Base-by-base conservation (phyloP, 2,329 filamentous ascomycete genomes). In the Botryotinia globosa region DNA sequence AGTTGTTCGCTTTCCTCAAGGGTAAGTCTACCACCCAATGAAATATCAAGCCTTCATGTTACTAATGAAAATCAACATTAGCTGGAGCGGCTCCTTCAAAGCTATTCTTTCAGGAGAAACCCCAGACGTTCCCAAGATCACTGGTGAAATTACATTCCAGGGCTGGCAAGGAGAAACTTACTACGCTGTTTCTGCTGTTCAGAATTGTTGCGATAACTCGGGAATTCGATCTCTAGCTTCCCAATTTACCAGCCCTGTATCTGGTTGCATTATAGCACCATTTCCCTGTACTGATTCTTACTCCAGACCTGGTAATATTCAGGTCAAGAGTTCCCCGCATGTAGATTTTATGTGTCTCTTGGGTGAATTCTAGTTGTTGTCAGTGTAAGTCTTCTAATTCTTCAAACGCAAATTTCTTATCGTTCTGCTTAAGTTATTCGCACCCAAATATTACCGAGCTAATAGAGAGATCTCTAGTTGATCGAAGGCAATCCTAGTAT, bases 161-260 rank as follows among this genome's bases (percentile, higher is more conserved):
- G 59, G 25, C 25, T 62, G 25, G 6, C 37, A 62, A 42, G 34
- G 25, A 29, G 16, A 7, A 61, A 61, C 22, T 9, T 62, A 62
- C 3, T 62, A 62, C 10, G 2, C 22, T 39, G 22, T 62, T 12
- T 64, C 62, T 37, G 63, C 20, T 0, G 29, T 48, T 34, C 9
- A 34, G 0, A 65, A 65, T 18, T n/a, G 29, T 25, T 48, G 63
- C 20, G 42, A 65, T 65, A 37, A 65, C 22, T 39, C 58, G 7
- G 37, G 59, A 4, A n/a, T 51, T 32, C 32, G 20, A 51, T 12
- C 2, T 6, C 7, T 51, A 25, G 29, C 10, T 18, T 0, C 22
- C 32, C 1, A 6, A 29, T 7, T 10, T 42, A 2, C 1, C 37
- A 0, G 22, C 8, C 32, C 4, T 54, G 1, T 16, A 51, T 37